These are phyloP conservation scores for Akebia trifoliata DNA, from an alignment of 164 flowering plant genomes.

Conservation along the genomic window DNA sequence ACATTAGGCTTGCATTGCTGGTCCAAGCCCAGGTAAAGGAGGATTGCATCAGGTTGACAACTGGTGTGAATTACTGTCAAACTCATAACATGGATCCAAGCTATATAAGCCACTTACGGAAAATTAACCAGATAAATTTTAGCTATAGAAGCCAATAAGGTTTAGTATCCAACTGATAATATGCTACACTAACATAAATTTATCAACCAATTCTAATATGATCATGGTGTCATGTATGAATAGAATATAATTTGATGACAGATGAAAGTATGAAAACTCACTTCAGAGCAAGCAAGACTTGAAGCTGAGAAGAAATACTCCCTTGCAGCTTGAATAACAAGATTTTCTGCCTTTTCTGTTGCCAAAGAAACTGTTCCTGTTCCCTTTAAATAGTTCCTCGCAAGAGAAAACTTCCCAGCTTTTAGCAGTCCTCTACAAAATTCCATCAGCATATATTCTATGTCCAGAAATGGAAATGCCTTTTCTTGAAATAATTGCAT, in stretches of 20 bases:
- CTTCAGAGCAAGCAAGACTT: conserved; percentile 81
- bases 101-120: not conserved
- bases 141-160: not conserved
- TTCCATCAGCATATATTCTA: conserved; percentile 78
- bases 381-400: conserved; percentile 87
- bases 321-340: conserved; percentile 92
- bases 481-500: conserved; percentile 75
- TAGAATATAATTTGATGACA: not conserved
- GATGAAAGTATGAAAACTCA: conserved; percentile 30
- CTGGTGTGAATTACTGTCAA: too few species aligned
- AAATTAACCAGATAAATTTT: too few species aligned
- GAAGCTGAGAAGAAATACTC: conserved; percentile 96
- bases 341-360: conserved; percentile 78
- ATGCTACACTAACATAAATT: not conserved
- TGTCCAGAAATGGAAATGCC: conserved; percentile 88
- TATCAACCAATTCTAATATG: not conserved
- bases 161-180: not conserved
- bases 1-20: too few species aligned
- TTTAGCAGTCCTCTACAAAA: conserved; percentile 93
- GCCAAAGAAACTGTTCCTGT: conserved; percentile 64
- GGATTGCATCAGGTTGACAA: too few species aligned
- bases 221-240: not conserved
- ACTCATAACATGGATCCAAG: not conserved
- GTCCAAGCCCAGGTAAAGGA: too few species aligned
- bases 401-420: conserved; percentile 96